These are phyloP conservation scores for Astrothelium macrocarpum DNA, from an alignment of 495 filamentous ascomycete species.

Conservation along the genomic window DNA sequence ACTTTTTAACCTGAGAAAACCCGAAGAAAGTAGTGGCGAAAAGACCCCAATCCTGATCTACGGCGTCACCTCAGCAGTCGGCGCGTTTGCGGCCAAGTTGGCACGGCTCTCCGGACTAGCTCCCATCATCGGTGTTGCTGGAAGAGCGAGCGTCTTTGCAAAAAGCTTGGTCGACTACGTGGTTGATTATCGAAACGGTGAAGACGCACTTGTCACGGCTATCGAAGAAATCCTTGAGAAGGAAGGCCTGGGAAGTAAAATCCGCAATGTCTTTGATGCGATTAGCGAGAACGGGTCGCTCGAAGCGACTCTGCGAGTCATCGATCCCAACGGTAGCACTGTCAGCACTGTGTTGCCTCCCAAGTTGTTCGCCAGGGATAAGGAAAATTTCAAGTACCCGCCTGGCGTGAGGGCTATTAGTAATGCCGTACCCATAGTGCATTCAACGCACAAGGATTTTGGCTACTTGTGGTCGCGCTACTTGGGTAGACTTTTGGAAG, in stretches of 20 bases:
- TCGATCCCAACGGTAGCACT: not conserved
- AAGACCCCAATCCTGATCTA: constrained; percentile 30
- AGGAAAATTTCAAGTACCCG: not conserved
- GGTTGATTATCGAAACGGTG: constrained; percentile 34
- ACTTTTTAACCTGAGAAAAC: not conserved
- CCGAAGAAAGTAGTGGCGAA: not conserved
- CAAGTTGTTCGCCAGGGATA: not conserved
- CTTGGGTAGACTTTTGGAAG: constrained; percentile 41
- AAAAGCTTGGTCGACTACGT: constrained; percentile 25
- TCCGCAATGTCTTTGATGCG: constrained; percentile 11
- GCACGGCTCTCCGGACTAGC: constrained; percentile 32
- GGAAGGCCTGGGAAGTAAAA: not conserved
- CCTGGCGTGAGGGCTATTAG: constrained; percentile 3
- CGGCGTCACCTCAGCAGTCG: constrained; percentile 34
- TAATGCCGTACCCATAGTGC: not conserved
- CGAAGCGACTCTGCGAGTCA: not conserved
- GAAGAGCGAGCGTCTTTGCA: constrained; percentile 26
- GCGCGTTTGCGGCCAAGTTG: constrained; percentile 34
- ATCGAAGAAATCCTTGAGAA: constrained; percentile 27
- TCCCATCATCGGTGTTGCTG: constrained; percentile 32
- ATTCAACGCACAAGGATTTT: constrained; percentile 5
- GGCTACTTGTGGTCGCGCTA: constrained; percentile 44
- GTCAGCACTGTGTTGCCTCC: constrained; percentile 27
- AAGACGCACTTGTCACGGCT: constrained; percentile 21
- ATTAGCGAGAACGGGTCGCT: constrained; percentile 5